Percentiles rank a stretch among this genome's conserved stretches.
Conservation (phyloP, 2,329 filamentous ascomycete species). For the Fusarium musae region DNA sequence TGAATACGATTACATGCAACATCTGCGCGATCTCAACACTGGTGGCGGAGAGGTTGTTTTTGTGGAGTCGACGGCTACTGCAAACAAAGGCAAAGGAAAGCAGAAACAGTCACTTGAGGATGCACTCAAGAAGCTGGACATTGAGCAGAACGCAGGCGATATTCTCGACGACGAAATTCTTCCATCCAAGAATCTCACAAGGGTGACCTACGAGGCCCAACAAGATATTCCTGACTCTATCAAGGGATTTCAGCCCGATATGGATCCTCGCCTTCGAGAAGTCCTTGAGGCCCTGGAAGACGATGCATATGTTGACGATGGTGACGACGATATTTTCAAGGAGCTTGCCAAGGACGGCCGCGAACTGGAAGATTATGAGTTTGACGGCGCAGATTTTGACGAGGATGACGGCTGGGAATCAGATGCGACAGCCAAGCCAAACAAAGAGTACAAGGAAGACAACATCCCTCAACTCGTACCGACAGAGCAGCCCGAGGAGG, state of each 20-base stretch:
- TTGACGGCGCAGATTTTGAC: conserved; percentile 72
- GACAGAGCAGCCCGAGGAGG: conserved; percentile 65
- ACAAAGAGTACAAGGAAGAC: conserved; percentile 64
- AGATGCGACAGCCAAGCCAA: conserved; percentile 87
- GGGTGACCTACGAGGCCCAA: conserved; percentile 87
- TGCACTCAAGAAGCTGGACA: conserved; percentile 73
- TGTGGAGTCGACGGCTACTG: conserved; percentile 75
- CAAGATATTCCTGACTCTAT: conserved; percentile 93
- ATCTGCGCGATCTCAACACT: conserved; percentile 86
- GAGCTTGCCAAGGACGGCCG: conserved; percentile 74
- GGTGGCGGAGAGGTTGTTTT: conserved; percentile 83
- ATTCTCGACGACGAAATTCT: conserved; percentile 79
- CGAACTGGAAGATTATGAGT: conserved; percentile 83
- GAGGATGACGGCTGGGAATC: conserved; percentile 93
- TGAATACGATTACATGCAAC: conserved; percentile 99
- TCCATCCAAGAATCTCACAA: conserved; percentile 81
- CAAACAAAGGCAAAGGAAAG: conserved; percentile 76
- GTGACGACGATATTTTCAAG: conserved; percentile 87
- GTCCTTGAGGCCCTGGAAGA: conserved; percentile 94
- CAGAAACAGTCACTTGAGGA: conserved; percentile 85
- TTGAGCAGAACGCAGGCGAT: conserved; percentile 64
- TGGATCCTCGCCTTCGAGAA: conserved; percentile 93
- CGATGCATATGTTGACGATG: conserved; percentile 90
- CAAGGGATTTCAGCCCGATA: conserved; percentile 94
- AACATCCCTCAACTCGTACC: conserved; percentile 61